phyloP scores from a whole-genome alignment of 495 filamentous ascomycete species.

The Neurospora pannonica region DNA sequence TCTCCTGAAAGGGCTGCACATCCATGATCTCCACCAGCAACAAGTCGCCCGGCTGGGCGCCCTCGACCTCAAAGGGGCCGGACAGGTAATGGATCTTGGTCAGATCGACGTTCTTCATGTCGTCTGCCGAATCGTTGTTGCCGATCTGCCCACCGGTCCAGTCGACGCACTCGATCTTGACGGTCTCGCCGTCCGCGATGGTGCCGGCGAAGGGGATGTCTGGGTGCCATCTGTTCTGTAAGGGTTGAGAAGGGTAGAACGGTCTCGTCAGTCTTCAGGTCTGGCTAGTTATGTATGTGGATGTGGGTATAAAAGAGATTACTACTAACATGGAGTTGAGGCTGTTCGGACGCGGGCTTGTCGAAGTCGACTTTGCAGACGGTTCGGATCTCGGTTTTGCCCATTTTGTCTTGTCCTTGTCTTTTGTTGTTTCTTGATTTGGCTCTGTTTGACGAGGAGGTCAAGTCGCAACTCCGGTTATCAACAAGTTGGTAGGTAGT shows the following conservation, averaged over 20 bases:
- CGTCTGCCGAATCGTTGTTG: conserved; percentile 86
- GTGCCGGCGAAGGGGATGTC: conserved; percentile 70
- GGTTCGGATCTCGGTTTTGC: conserved; percentile 48
- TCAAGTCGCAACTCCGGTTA: neutral
- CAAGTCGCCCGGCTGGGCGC: conserved; percentile 77
- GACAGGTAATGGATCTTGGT: conserved; percentile 80
- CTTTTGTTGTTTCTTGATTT: neutral
- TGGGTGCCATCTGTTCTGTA: conserved; percentile 88
- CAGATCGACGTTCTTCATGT: conserved; percentile 77
- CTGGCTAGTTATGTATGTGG: no score
- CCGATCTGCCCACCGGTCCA: conserved; percentile 83
- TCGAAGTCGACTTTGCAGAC: conserved; percentile 68
- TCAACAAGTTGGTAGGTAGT: neutral
- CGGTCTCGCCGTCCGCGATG: conserved; percentile 78
- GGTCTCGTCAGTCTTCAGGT: neutral
- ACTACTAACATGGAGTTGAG: conserved; percentile 66
- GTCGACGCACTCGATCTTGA: conserved; percentile 94
- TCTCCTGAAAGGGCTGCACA: conserved; percentile 79
- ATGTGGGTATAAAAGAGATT: no score
- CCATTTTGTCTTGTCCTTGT: conserved; percentile 14
- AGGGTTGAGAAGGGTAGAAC: neutral
- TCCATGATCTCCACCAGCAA: conserved; percentile 92
- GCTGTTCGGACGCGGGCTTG: conserved; percentile 67
- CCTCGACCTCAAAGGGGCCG: conserved; percentile 84
- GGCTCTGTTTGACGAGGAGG: neutral